Conservation (phyloP, 1,139 yeast species). For the Sugiyamaella sp. region DNA sequence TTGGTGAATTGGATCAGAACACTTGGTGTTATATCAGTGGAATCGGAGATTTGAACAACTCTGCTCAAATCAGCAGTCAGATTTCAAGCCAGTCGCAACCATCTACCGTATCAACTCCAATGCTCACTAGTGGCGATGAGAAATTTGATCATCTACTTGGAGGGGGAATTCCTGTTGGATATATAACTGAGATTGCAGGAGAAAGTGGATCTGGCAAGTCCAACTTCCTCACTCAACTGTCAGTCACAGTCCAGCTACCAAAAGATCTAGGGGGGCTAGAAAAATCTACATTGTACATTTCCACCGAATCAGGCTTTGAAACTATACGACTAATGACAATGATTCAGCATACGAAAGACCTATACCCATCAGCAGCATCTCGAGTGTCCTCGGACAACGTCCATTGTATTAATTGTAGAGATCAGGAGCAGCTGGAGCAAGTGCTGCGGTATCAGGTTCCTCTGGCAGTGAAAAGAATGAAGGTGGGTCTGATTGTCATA, state of each 20-base stretch:
- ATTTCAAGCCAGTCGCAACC: not conserved
- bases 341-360: slow-evolving; percentile 15
- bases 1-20: not conserved
- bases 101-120: not conserved
- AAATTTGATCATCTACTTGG: slow-evolving; percentile 58
- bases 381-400: slow-evolving; percentile 51
- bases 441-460: slow-evolving; percentile 75
- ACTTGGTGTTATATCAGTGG: no score
- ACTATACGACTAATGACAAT: slow-evolving; percentile 47
- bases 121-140: slow-evolving; percentile 63
- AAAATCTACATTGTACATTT: slow-evolving; percentile 59
- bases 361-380: slow-evolving; percentile 3
- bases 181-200: slow-evolving; percentile 80
- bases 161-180: slow-evolving; percentile 71
- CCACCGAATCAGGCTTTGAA: slow-evolving; percentile 73
- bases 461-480: slow-evolving; percentile 46
- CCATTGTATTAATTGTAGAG: slow-evolving; percentile 64
- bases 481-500: slow-evolving; percentile 60
- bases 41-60: not conserved
- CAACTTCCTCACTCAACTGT: slow-evolving; percentile 67
- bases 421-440: slow-evolving; percentile 74
- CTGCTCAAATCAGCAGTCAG: not conserved
- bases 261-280: slow-evolving; percentile 51
- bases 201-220: slow-evolving; percentile 87
- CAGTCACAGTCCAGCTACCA: slow-evolving; percentile 59